A percentile compares a stretch with the other conserved stretches of the same genome.
Conservation (phyloP, 2,329 filamentous ascomycete genomes). For the Chrysoporthe deuterocubensis region DNA sequence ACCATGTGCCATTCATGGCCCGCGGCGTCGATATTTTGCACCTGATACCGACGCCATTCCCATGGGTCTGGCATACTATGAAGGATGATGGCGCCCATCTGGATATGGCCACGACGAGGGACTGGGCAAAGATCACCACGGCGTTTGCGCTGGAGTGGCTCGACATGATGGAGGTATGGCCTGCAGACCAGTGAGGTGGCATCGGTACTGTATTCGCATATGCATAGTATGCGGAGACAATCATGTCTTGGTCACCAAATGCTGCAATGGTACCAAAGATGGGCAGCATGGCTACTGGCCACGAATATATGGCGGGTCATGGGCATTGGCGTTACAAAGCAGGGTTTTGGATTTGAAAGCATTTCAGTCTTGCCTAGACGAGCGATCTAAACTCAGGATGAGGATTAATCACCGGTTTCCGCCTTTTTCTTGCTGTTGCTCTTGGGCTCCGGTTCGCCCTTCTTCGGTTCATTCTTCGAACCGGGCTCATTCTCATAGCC, state of each 20-base stretch:
- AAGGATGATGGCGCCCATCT: constrained; percentile 84
- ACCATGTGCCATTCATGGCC: constrained; percentile 88
- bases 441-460: constrained; percentile 26
- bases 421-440: constrained; percentile 27
- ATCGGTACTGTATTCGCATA: not conserved
- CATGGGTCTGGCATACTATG: constrained; percentile 82
- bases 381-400: not conserved
- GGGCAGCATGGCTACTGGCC: not conserved
- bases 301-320: not conserved
- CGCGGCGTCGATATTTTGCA: constrained; percentile 89
- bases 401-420: constrained; percentile 27
- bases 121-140: constrained; percentile 85
- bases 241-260: not conserved
- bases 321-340: not conserved
- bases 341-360: not conserved
- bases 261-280: not conserved
- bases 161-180: constrained; percentile 59
- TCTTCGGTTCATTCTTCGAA: constrained; percentile 42
- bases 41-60: constrained; percentile 84
- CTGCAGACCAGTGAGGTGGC: constrained; percentile 13
- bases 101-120: constrained; percentile 76
- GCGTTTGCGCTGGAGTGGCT: constrained; percentile 93
- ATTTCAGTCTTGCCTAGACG: not conserved
- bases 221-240: not conserved
- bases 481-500: constrained; percentile 46